Evolutionary conservation across 1,284 basidiomycete genomes (phyloP).

Genomic region (Xerocomus minutiporus): DNA sequence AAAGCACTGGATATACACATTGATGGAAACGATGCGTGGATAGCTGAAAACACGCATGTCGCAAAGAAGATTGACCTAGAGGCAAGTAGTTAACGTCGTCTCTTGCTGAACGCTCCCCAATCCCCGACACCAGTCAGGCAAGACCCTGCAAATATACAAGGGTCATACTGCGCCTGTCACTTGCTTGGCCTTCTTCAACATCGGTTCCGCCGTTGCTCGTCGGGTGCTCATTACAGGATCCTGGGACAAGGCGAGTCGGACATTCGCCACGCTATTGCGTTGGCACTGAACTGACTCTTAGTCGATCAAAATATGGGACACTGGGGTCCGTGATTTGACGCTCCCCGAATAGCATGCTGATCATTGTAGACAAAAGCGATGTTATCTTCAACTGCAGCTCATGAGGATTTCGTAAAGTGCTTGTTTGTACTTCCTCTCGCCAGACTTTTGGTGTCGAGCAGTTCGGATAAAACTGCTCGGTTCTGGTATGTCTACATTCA

Average conservation of each 20-base stretch:
- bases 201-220: constrained; percentile 30
- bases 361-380: constrained; percentile 56
- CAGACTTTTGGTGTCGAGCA: constrained; percentile 74
- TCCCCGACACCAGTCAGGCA: constrained; percentile 58
- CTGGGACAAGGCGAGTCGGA: constrained; percentile 74
- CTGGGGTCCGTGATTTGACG: constrained; percentile 45
- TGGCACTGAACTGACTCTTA: constrained; percentile 27
- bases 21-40: constrained; percentile 66
- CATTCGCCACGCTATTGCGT: neutral
- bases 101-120: constrained; percentile 12
- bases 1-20: constrained; percentile 73
- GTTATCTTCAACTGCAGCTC: constrained; percentile 71
- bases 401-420: constrained; percentile 84
- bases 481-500: constrained; percentile 60
- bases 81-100: constrained; percentile 30
- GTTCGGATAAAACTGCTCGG: constrained; percentile 87
- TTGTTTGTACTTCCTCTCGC: constrained; percentile 65
- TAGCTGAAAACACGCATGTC: constrained; percentile 70
- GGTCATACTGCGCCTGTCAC: constrained; percentile 89
- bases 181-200: constrained; percentile 61
- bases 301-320: constrained; percentile 83
- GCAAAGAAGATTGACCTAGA: too few species aligned
- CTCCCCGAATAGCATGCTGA: constrained; percentile 2
- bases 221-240: constrained; percentile 75
- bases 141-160: constrained; percentile 67